Percentiles rank a stretch among this genome's conserved stretches.
Conservation (phyloP, 768 basidiomycete genomes). For the Hygrophorus russula region DNA sequence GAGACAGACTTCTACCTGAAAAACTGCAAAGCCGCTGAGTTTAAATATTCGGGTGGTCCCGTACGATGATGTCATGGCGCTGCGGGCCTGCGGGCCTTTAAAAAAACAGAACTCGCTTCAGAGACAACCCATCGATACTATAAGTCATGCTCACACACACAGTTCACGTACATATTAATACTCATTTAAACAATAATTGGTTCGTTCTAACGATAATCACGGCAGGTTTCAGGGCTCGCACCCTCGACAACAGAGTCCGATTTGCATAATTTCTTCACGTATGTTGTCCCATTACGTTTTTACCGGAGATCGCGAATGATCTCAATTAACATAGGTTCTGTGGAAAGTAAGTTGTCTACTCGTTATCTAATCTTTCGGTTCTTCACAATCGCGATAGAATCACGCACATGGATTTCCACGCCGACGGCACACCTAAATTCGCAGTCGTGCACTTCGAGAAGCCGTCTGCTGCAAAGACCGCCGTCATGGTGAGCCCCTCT, state of each 20-base stretch:
- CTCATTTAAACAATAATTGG: not conserved
- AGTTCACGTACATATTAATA: conserved; percentile 29
- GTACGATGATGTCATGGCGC: conserved; percentile 2
- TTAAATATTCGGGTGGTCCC: no score
- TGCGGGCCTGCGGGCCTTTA: no score
- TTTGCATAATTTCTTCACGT: conserved; percentile 78
- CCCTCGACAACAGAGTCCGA: conserved; percentile 53
- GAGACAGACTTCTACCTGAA: no score
- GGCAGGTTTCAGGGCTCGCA: conserved; percentile 72
- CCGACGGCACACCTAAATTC: conserved; percentile 22
- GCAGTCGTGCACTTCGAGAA: conserved; percentile 85
- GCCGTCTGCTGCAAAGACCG: conserved; percentile 72
- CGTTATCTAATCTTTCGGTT: not conserved
- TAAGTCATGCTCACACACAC: conserved; percentile 30
- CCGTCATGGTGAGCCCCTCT: conserved; percentile 65
- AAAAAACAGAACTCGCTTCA: not conserved
- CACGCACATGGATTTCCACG: conserved; percentile 46
- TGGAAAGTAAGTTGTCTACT: conserved; percentile 49
- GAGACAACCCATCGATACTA: not conserved
- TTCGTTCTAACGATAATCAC: no score
- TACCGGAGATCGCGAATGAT: conserved; percentile 1
- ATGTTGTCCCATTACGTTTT: conserved; percentile 16
- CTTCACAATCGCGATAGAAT: conserved; percentile 36
- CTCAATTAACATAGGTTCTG: conserved; percentile 52
- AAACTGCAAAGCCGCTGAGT: no score